Evolutionary conservation across 2,329 filamentous ascomycete species (phyloP), one percentile per base, ranked within the genome.

Genomic region (Diaporthe nobilis): DNA sequence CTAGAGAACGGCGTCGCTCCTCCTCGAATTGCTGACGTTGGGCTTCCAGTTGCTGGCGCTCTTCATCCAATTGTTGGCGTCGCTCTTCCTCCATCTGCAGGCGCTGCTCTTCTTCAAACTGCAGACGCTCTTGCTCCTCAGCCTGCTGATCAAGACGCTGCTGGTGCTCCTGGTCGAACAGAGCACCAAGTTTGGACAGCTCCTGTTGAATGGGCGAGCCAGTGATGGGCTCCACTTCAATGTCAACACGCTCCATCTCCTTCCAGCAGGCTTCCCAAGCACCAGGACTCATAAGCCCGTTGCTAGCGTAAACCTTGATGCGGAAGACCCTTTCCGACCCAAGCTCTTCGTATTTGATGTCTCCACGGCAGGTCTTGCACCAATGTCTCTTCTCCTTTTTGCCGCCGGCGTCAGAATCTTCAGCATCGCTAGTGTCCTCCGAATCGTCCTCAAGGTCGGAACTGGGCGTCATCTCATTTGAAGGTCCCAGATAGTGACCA

Each of bases 211-310:
- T 81, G 1, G 87, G 84, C 0, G 90, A 83, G 25, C 92, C 90
- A 15, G 95, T 89, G 81, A 93, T 90, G 4, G 97, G 94, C 80
- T 94, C 91, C 71, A 99, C 91, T 84, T 98, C 96, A 1, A 98
- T 94, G 81, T 99, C 97, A 0, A 98, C 95, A n/a, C 96, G 91
- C 85, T 99, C 97, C 97, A 99, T 99, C 84, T 98, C 96, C 79
- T 92, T 94, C 96, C 96, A 99, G 75, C 95, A 96, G 2, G 96
- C 96, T 6, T 91, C 91, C 97, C 97, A 99, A 0, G 97, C 96
- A 0, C 95, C 95, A 7, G 95, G 93, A 75, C 92, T 91, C 95
- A 99, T 98, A 65, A 98, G 86, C 0, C 97, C 97, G 83, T 98
- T 99, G 71, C 95, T 96, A 0, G 97, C 97, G 81, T 96, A 99